Evolutionary conservation across 2,329 filamentous ascomycete genomes (phyloP).

Genomic region (Penicillium sp.): DNA sequence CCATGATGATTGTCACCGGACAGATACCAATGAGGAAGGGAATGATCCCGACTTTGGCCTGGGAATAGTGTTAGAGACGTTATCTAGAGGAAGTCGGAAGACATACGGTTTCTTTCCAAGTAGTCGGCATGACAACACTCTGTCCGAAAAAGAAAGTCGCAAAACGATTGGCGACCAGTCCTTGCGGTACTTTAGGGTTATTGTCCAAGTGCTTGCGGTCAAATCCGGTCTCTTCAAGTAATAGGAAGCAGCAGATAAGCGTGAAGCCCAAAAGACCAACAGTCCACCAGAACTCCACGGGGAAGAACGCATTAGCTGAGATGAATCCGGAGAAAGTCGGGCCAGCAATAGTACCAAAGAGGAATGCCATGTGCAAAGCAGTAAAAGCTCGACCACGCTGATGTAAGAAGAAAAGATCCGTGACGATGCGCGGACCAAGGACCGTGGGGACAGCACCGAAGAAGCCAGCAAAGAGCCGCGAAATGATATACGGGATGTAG

Average conservation of each 20-base stretch:
- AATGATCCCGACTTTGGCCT: constrained; percentile 20
- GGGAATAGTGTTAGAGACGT: background rate
- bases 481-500: constrained; percentile 37
- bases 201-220: constrained; percentile 21
- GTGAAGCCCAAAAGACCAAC: constrained; percentile 35
- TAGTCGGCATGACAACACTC: constrained; percentile 19
- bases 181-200: constrained; percentile 15
- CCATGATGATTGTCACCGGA: constrained; percentile 38
- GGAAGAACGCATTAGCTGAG: constrained; percentile 33
- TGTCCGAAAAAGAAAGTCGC: constrained; percentile 28
- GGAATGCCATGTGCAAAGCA: constrained; percentile 32
- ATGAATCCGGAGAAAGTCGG: constrained; percentile 42
- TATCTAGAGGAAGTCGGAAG: background rate
- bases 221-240: constrained; percentile 41
- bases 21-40: constrained; percentile 29
- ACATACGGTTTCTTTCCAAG: constrained; percentile 23
- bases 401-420: constrained; percentile 44
- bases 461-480: constrained; percentile 39
- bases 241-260: constrained; percentile 34
- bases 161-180: constrained; percentile 20
- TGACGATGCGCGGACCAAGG: constrained; percentile 39
- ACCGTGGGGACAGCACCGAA: constrained; percentile 39
- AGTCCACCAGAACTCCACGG: constrained; percentile 43
- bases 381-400: constrained; percentile 41
- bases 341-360: constrained; percentile 37